Base-by-base conservation (phyloP, 306 rosid genomes). In the Vicia sativa region DNA sequence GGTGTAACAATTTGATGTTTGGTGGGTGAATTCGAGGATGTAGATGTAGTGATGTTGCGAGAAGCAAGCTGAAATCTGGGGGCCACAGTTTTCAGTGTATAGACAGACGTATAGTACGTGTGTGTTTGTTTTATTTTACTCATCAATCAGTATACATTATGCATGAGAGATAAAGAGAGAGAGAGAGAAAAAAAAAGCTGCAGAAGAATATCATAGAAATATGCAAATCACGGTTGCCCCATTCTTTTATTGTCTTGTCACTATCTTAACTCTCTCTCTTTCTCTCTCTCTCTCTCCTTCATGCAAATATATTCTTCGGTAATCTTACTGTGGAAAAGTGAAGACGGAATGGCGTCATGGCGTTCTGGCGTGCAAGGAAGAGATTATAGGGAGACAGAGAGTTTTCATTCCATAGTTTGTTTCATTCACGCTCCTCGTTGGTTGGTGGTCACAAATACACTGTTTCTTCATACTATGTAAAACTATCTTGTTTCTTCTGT, bases 181-280 rank as follows among this genome's bases (percentile, higher is more conserved):
- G 65, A 43, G 52, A 60, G 55, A 67, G 52, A 48, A 15, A n/a
- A 15, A 4, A 25, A 78, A 88, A 85, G 89, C 96, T 91, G 96
- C 91, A 81, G 89, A 70, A 80, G 96, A 85, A 91, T 83, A 85
- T 85, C 59, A 49, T 53, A 21, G 59, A 53, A 89, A 87, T 83
- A 80, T 87, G 87, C 87, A 85, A 91, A 89, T 82, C 93, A 84
- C 83, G 87, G 90, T 86, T 87, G 75, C 67, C 87, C 81, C 85
- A 80, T 84, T 71, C 82, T 74, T 87, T 84, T 65, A 77, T 81
- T 38, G 95, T 83, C 82, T 48, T 83, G 91, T 91, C 96, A 82
- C 75, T 37, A 77, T 91, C 97, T 57, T 70, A 87, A 86, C 81
- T 86, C 83, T 13, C 95, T 85, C 89, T 65, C 72, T 66, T 21